Base-by-base conservation (phyloP, 2,329 filamentous ascomycete species). In the Xylariaceae sp. region DNA sequence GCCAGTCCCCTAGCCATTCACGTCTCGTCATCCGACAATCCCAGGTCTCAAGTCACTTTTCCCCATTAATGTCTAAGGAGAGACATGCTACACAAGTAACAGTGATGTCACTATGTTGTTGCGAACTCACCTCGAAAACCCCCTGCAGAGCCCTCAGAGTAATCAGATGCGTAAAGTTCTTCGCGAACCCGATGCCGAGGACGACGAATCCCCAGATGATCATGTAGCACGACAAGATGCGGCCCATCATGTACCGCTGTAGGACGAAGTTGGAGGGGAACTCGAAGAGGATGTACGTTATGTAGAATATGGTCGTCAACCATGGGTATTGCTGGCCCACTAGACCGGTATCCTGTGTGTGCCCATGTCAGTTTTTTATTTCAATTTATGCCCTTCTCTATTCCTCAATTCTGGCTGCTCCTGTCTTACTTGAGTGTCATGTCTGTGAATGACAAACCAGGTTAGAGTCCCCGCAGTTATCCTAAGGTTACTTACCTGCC, bases 121-220 rank as follows among this genome's bases (percentile, higher is more conserved):
- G 9, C 11, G 12, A 12, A 15, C 50, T 43, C 17, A 55, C 53
- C 43, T 59, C 61, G 16, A 64, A 65, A 4, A 61, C 5, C 1
- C 63, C 62, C 43, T 66, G 62, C 1, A 66, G 51, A 2, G 59
- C 61, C 3, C 62, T 57, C 3, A 65, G 40, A 1, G 55, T 50
- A 24, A 63, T 49, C 15, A 65, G 52, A 3, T 65, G 61, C 1
- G 56, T 55, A 29, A 64, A 66, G 50, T 64, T 63, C 35, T 64
- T 38, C 5, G 59, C 51, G 36, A 64, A 63, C 2, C 60, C 61
- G 18, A 65, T 54, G 42, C 54, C 60, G n/a, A 66, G 51, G 4
- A 66, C 60, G 1, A 62, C 45, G 34, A 63, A 36, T 2, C 57
- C 59, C 59, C 55, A 61, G 43, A 51, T 44, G 23, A 59, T 51